Conservation (phyloP, 805 yeast species). For the Metschnikowia cerradonensis region DNA sequence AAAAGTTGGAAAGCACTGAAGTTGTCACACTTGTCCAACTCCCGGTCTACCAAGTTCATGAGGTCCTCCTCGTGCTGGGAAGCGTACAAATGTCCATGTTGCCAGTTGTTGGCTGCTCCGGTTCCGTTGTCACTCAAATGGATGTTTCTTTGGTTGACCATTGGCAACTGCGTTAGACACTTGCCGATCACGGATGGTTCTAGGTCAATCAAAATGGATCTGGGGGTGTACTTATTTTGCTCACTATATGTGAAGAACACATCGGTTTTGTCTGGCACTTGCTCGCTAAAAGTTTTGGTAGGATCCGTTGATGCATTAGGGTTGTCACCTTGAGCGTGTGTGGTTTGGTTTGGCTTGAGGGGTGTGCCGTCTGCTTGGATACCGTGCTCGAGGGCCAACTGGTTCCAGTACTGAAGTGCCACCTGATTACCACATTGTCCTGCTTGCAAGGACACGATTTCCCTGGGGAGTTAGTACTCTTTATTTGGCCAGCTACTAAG, state of each 20-base stretch:
- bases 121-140: slow-evolving; percentile 77
- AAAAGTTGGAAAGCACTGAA: slow-evolving; percentile 85
- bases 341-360: background rate
- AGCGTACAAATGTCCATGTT: slow-evolving; percentile 81
- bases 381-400: slow-evolving; percentile 83
- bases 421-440: slow-evolving; percentile 98
- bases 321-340: background rate
- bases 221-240: slow-evolving; percentile 76
- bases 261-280: slow-evolving; percentile 65
- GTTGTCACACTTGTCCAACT: slow-evolving; percentile 84
- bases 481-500: background rate
- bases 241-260: slow-evolving; percentile 78
- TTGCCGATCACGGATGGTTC: slow-evolving; percentile 86
- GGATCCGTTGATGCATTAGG: slow-evolving; percentile 16
- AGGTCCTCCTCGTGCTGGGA: slow-evolving; percentile 65
- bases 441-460: slow-evolving; percentile 65
- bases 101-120: slow-evolving; percentile 98
- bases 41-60: slow-evolving; percentile 79
- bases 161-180: slow-evolving; percentile 47
- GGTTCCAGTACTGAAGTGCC: slow-evolving; percentile 90
- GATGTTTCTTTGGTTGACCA: slow-evolving; percentile 81
- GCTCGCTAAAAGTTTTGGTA: background rate
- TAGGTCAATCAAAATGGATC: slow-evolving; percentile 79
- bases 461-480: slow-evolving; percentile 39
- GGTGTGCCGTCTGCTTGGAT: slow-evolving; percentile 62